Conservation (phyloP, 306 rosid genomes). For the Quercus bicolor region DNA sequence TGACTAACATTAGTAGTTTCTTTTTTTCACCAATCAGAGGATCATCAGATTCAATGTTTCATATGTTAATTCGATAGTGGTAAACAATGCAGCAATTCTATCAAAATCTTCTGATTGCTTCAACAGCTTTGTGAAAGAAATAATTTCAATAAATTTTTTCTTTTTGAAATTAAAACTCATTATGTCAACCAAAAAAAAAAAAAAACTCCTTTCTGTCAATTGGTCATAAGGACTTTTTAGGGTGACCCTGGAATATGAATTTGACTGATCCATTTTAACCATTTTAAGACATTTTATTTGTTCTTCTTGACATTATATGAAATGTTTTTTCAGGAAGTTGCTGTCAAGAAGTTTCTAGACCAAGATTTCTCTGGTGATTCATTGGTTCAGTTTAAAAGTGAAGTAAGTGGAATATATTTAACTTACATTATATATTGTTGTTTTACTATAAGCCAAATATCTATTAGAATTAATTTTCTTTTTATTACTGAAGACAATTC, state of each 20-base stretch:
- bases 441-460: not conserved
- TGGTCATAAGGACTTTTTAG: slow-evolving; percentile 7
- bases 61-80: slow-evolving; percentile 6
- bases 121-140: slow-evolving; percentile 12
- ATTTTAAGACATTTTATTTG: slow-evolving; percentile 5
- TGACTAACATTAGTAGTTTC: slow-evolving; percentile 14
- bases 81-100: not conserved
- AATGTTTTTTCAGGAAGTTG: slow-evolving; percentile 79
- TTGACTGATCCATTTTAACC: not conserved
- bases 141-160: not conserved
- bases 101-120: slow-evolving; percentile 7
- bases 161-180: not conserved
- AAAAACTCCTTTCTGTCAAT: not conserved
- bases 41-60: slow-evolving; percentile 2
- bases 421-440: not conserved
- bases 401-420: slow-evolving; percentile 54
- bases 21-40: not conserved
- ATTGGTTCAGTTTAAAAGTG: slow-evolving; percentile 82
- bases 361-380: slow-evolving; percentile 98
- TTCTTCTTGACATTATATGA: slow-evolving; percentile 17
- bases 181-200: too few relatives aligned
- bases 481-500: not conserved
- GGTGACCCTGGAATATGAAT: not conserved
- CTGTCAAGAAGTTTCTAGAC: slow-evolving; percentile 95
- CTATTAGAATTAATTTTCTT: not conserved